Evolutionary conservation across 1,139 yeast species (phyloP), one percentile per base, ranked within the genome.

Genomic region (Meyerozyma athensensis): DNA sequence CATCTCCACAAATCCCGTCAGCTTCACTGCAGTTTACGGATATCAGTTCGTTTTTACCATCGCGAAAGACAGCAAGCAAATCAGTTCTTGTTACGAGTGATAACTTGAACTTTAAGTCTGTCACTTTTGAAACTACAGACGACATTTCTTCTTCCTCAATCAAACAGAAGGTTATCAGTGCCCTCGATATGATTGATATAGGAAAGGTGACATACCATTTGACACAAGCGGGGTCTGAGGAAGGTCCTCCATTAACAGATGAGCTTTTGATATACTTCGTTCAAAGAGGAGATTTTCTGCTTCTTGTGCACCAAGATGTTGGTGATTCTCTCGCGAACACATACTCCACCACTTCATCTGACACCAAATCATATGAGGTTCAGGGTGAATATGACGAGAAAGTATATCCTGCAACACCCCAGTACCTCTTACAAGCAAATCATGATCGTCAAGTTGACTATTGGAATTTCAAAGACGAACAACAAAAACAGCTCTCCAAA

Each of bases 211-310:
- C 79, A 0, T 65, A 81, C 34, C 89, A 82, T 49, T 59, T 87
- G 44, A 85, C 95, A 0, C 95, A 87, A 34, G 79, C 81, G 53
- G 77, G 79, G 12, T 70, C 80, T 35, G 67, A 66, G 4, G 76
- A 77, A 33, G 96, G 96, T 4, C 75, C 68, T 4, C 69, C 80
- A 0, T 58, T 89, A 14, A 65, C 79, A 1, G 66, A 85, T 28
- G 69, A 70, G 23, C 53, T 61, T 2, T 49, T 81, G 2, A 48
- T 65, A 2, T 48, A 53, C 2, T 49, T 63, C 5, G 45, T 63
- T 12, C 67, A 65, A 35, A 17, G 19, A 4, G 38, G 37, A 4
- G 49, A 54, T 4, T 56, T 60, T 8, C 78, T 76, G 45, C 54
- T 81, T 33, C 56, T 61, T 28, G 58, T 81, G 2, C 58, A 62